Evolutionary conservation across 2,329 filamentous ascomycete species (phyloP).

Genomic region (Coniosporium tulheliwenetii): DNA sequence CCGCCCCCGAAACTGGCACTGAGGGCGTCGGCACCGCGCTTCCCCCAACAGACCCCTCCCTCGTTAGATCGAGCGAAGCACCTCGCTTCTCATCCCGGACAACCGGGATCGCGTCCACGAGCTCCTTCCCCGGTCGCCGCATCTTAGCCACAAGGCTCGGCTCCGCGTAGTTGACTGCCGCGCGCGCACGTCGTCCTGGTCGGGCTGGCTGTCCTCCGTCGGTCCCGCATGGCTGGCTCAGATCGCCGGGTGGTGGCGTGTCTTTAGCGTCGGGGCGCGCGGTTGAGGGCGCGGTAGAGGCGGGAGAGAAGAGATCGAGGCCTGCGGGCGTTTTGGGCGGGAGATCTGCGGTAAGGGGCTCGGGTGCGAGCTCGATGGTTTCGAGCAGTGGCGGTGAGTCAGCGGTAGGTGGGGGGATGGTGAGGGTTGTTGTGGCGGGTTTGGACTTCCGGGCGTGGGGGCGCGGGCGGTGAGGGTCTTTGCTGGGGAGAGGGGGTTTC

Average conservation of each 20-base stretch:
- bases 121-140: conserved; percentile 29
- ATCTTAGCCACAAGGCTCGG: conserved; percentile 32
- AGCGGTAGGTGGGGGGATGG: too few relatives aligned
- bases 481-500: neutral
- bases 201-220: conserved; percentile 17
- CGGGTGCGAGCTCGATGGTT: too few relatives aligned
- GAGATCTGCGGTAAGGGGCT: neutral
- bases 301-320: conserved; percentile 25
- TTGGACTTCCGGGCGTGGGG: too few relatives aligned
- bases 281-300: conserved; percentile 25
- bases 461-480: neutral
- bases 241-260: conserved; percentile 26
- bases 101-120: conserved; percentile 25
- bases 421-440: too few relatives aligned
- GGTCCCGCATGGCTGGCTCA: conserved; percentile 11
- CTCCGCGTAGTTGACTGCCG: conserved; percentile 33
- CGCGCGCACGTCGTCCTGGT: conserved; percentile 27
- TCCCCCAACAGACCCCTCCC: too few relatives aligned
- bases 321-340: conserved; percentile 14
- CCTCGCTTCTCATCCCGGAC: too few relatives aligned
- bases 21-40: too few relatives aligned
- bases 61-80: too few relatives aligned
- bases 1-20: too few relatives aligned
- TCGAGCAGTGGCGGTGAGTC: too few relatives aligned
- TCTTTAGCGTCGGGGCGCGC: conserved; percentile 19